Evolutionary conservation across 2,329 filamentous ascomycete species (phyloP), one percentile per base, ranked within the genome.

Genomic region (Huntiella bhutanensis): DNA sequence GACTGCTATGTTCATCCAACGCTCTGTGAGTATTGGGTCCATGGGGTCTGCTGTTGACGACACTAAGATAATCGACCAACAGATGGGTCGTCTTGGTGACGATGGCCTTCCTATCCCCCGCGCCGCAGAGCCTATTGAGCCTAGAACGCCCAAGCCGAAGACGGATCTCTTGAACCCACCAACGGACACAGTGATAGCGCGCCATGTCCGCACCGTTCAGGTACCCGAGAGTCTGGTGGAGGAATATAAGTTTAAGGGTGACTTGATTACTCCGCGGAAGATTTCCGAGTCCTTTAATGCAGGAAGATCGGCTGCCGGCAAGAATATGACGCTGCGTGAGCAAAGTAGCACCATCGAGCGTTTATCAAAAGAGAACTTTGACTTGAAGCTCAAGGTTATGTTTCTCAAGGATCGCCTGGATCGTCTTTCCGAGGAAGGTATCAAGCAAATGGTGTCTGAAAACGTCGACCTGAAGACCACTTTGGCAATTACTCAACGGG

Each of bases 391-490:
- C 62, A 92, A 94, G 59, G 91, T 96, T 53, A 92, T 95, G 69
- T 98, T 95, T 57, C 71, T 98, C 42, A 92, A 88, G 56, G 84
- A 96, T 60, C 82, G 88, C 1, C 66, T 98, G 15, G 86, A 93
- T 61, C 91, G 88, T 58, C 73, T 92, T 37, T 95, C 87, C 1
- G 88, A 96, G 59, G 88, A 96, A 63, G 86, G 87, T 52, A 80
- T 98, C 59, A 93, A 93, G 63, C 88, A 95, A 59, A 92, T 95
- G 80, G 93, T 96, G 55, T 86, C 85, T 39, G 88, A 95, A 61
- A 98, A 95, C 55, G 88, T 96, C 4, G 86, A 95, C 58, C 71
- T 96, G 42, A 91, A 92, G 61, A 94, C 88, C 0, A 84, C 83
- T 51, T 74, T 95, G 39, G 77, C 88, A 3, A 83, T 91, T 33